phyloP scores from a whole-genome alignment of 345 rosid species.

The Ailanthus altissimus region DNA sequence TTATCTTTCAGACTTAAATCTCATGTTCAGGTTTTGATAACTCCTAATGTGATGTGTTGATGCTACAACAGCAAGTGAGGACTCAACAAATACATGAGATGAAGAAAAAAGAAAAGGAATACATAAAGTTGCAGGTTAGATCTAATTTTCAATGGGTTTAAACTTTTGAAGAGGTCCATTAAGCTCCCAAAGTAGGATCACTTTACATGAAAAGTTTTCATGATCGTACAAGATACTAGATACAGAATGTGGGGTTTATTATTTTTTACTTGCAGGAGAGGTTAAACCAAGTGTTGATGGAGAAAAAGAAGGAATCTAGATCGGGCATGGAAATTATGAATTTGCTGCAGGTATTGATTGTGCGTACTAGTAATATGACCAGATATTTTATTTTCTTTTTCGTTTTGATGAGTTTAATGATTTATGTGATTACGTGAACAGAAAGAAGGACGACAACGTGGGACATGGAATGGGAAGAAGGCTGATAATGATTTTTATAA shows the following conservation, averaged over 20 bases:
- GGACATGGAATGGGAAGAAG: constrained; percentile 99
- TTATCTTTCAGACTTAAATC: constrained; percentile 11
- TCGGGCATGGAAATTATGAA: constrained; percentile 99
- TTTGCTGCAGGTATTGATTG: constrained; percentile 74
- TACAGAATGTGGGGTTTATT: neutral
- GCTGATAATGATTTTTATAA: constrained; percentile 91
- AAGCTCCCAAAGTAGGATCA: neutral
- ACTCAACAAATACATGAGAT: constrained; percentile 96
- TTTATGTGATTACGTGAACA: constrained; percentile 28
- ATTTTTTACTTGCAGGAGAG: constrained; percentile 60
- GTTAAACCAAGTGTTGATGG: constrained; percentile 95
- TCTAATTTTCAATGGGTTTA: neutral
- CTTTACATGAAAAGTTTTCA: neutral
- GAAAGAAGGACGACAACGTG: constrained; percentile 99
- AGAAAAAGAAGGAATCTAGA: constrained; percentile 95
- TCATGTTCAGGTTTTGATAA: constrained; percentile 21
- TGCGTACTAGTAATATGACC: neutral
- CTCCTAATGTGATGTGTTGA: constrained; percentile 22
- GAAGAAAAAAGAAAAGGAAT: constrained; percentile 98
- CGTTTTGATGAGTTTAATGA: constrained; percentile 20
- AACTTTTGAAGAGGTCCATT: neutral
- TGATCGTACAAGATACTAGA: neutral
- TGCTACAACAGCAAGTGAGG: constrained; percentile 79
- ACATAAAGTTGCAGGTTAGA: constrained; percentile 86
- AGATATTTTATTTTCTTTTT: constrained; percentile 1